Conservation (phyloP, 2,329 filamentous ascomycete genomes). For the Ramularia endophylla region DNA sequence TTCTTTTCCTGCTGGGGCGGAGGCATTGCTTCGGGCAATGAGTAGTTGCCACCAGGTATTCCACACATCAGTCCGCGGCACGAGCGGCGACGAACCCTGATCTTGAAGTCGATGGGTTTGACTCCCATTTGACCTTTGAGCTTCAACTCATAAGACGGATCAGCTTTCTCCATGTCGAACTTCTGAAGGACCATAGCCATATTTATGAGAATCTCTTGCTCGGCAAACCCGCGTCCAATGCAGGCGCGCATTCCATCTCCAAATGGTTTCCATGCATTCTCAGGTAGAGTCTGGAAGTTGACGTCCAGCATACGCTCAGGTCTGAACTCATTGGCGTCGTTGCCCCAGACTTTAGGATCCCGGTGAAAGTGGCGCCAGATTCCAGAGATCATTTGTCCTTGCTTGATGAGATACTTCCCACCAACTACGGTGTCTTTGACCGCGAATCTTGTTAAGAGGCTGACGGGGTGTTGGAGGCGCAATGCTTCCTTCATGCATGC, state of each 20-base stretch:
- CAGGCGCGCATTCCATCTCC: conserved; percentile 49
- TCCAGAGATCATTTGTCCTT: conserved; percentile 29
- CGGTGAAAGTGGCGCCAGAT: conserved; percentile 35
- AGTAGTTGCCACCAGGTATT: too few relatives aligned
- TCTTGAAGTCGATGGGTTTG: conserved; percentile 39
- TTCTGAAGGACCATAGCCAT: conserved; percentile 41
- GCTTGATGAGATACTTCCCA: conserved; percentile 35
- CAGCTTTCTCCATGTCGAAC: conserved; percentile 40
- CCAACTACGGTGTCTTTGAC: conserved; percentile 26
- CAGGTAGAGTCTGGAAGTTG: conserved; percentile 36
- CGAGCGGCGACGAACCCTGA: conserved; percentile 20
- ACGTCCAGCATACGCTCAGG: conserved; percentile 46
- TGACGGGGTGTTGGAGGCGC: conserved; percentile 45
- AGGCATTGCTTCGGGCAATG: too few relatives aligned
- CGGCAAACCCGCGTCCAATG: conserved; percentile 50
- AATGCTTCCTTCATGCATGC: conserved; percentile 51
- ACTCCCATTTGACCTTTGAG: conserved; percentile 42
- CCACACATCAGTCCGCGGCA: too few relatives aligned
- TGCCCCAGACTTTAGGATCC: conserved; percentile 39
- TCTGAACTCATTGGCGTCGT: conserved; percentile 40
- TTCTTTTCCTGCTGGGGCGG: too few relatives aligned
- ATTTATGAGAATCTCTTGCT: conserved; percentile 48
- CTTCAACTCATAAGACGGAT: conserved; percentile 39
- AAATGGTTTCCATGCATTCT: conserved; percentile 48
- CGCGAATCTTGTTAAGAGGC: conserved; percentile 3